Conservation (phyloP, 306 rosid genomes). For the Oemleria cerasiformis region DNA sequence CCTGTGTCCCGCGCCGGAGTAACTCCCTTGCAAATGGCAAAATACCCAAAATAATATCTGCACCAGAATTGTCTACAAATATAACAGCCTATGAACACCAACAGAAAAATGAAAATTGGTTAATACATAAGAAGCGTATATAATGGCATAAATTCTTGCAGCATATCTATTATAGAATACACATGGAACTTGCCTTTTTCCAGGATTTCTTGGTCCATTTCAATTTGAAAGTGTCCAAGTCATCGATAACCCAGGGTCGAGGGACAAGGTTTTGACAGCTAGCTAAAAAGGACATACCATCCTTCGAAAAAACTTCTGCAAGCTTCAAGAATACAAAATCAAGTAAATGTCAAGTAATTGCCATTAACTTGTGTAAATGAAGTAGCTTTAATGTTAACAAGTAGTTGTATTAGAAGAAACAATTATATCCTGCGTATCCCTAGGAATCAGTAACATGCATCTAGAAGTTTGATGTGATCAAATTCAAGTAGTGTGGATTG, state of each 20-base stretch:
- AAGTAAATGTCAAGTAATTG: constrained; percentile 21
- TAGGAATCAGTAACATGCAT: neutral
- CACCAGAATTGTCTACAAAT: constrained; percentile 97
- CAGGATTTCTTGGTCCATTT: constrained; percentile 83
- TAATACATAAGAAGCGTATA: constrained; percentile 19
- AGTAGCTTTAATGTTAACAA: neutral
- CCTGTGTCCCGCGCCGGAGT: constrained; percentile 85
- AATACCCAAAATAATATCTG: constrained; percentile 90
- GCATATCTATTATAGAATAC: neutral
- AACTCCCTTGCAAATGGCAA: constrained; percentile 95
- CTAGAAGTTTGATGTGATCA: neutral
- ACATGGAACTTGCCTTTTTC: constrained; percentile 72
- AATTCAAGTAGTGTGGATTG: neutral
- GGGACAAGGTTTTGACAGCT: constrained; percentile 88
- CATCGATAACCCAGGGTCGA: constrained; percentile 98
- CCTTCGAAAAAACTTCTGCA: constrained; percentile 88
- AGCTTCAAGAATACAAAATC: constrained; percentile 60
- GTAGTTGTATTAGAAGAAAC: neutral
- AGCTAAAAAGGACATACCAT: constrained; percentile 91
- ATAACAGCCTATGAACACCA: constrained; percentile 61
- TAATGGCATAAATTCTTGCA: constrained; percentile 14
- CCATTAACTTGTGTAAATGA: constrained; percentile 1
- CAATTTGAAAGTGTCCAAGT: constrained; percentile 69
- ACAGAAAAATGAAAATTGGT: constrained; percentile 18
- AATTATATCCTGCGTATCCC: neutral